Evolutionary conservation across 352 stramenopile species (phyloP).

Genomic region (Globisporangium abappressorium): DNA sequence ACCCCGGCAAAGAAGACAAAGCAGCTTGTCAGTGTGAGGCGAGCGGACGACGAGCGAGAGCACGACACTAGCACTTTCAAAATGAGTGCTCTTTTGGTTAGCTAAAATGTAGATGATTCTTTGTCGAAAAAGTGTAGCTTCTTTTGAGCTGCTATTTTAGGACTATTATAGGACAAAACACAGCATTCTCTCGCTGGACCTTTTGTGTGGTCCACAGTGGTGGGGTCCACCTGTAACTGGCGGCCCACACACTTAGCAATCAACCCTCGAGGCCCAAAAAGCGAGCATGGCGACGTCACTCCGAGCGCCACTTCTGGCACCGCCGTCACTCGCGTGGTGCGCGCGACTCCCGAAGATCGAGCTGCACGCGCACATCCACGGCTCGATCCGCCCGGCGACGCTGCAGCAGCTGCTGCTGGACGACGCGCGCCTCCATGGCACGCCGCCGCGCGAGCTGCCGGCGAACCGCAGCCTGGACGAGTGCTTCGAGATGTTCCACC

Average conservation of each 20-base stretch:
- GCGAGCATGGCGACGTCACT: conserved; percentile 2
- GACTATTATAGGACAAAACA: no score
- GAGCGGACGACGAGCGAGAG: no score
- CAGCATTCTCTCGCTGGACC: not conserved
- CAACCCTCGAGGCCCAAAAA: not conserved
- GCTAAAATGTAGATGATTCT: no score
- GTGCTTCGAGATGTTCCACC: conserved; percentile 87
- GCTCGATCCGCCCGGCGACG: conserved; percentile 67
- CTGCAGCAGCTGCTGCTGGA: conserved; percentile 63
- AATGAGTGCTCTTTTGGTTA: no score
- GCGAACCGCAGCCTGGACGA: conserved; percentile 63
- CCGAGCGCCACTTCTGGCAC: not conserved
- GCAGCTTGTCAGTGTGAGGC: no score
- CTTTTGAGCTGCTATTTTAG: no score
- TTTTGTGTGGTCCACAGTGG: conserved; percentile 2
- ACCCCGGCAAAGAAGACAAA: no score
- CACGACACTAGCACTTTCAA: no score
- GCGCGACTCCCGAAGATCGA: conserved; percentile 74
- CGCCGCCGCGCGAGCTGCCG: conserved; percentile 33
- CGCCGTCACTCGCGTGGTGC: conserved; percentile 43
- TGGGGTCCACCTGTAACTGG: not conserved
- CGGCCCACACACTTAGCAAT: conserved; percentile 7
- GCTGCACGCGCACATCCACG: conserved; percentile 88
- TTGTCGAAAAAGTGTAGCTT: no score
- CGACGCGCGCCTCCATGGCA: conserved; percentile 27